Evolutionary conservation across 441 rosid species (phyloP).

Genomic region (Gossypium trilobum): DNA sequence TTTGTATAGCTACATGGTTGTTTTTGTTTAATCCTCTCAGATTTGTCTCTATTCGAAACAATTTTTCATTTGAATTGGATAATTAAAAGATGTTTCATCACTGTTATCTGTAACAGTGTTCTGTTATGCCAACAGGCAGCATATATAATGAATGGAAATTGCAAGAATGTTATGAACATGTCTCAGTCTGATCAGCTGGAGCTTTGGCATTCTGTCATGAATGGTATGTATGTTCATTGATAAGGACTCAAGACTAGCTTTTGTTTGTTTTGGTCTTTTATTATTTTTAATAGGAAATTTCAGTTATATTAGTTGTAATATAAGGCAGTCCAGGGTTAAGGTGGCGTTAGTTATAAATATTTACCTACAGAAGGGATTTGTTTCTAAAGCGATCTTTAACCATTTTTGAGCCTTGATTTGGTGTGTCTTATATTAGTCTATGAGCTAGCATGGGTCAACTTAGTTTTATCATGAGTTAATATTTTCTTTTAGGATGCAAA

Average conservation of each 20-base stretch:
- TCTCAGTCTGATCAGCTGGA: slow-evolving; percentile 80
- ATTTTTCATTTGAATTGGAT: neutral
- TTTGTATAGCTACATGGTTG: neutral
- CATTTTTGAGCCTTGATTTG: neutral
- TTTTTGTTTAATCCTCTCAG: neutral
- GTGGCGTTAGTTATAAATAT: neutral
- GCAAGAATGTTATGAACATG: slow-evolving; percentile 86
- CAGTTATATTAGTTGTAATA: neutral
- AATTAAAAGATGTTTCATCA: neutral
- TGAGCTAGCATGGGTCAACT: neutral
- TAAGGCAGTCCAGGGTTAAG: neutral
- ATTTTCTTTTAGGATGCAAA: neutral
- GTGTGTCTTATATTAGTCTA: neutral
- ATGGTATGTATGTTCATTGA: slow-evolving; percentile 35
- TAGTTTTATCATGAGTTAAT: neutral
- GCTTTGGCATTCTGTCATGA: slow-evolving; percentile 63
- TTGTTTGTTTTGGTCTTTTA: neutral
- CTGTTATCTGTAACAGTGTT: slow-evolving; percentile 11
- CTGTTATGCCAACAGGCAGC: slow-evolving; percentile 56
- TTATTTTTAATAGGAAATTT: neutral
- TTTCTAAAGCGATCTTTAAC: neutral
- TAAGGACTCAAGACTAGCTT: neutral
- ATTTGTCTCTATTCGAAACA: neutral
- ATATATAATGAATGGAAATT: slow-evolving; percentile 69
- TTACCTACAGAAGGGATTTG: neutral